phyloP scores from a whole-genome alignment of 2,329 filamentous ascomycete species.

The Sporothrix inflata region DNA sequence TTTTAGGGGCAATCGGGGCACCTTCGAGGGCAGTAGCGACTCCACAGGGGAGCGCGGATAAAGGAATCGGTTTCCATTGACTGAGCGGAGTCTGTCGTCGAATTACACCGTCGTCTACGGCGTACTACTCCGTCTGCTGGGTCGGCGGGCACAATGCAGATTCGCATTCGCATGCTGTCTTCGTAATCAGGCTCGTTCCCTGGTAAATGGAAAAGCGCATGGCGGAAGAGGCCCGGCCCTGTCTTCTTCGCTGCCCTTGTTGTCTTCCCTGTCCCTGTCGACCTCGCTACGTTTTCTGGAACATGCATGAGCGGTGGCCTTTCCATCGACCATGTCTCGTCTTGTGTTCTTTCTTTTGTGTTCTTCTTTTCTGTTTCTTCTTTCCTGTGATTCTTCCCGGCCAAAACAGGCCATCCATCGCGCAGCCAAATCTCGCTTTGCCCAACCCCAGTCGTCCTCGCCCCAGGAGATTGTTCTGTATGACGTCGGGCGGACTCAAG shows the following conservation, averaged over 20 bases:
- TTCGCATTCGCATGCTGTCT: constrained; percentile 7
- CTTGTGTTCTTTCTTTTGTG: neutral
- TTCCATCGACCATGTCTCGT: neutral
- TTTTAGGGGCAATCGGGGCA: neutral
- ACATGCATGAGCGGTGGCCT: constrained; percentile 24
- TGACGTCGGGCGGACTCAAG: neutral
- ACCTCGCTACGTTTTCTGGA: constrained; percentile 26
- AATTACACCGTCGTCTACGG: no score
- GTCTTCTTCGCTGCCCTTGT: neutral
- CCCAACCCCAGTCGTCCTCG: neutral
- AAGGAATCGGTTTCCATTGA: no score
- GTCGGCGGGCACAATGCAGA: constrained; percentile 18
- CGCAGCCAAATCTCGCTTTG: constrained; percentile 15
- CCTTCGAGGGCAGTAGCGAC: neutral
- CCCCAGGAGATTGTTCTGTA: constrained; percentile 8
- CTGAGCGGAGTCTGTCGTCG: neutral
- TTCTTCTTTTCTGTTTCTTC: neutral
- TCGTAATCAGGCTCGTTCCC: neutral
- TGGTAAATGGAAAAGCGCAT: constrained; percentile 10
- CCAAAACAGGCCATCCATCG: neutral
- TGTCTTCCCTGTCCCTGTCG: constrained; percentile 7
- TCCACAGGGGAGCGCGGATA: neutral
- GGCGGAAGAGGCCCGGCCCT: neutral
- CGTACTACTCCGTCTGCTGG: constrained; percentile 10
- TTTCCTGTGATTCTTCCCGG: neutral